phyloP scores from a whole-genome alignment of 2,329 filamentous ascomycete genomes.

The Chaetothyriales sp. region DNA sequence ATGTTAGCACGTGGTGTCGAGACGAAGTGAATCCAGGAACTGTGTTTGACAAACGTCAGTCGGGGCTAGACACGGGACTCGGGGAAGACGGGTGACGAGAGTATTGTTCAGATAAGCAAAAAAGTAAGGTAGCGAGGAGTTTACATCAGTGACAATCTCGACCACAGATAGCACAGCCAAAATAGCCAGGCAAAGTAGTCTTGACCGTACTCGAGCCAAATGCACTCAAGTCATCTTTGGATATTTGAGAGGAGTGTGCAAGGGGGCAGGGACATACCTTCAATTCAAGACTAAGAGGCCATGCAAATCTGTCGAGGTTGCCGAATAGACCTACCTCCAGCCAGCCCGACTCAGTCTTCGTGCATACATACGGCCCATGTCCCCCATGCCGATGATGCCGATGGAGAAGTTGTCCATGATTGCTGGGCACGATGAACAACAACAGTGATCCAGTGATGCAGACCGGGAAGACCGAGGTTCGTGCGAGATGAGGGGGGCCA shows the following conservation, averaged over 20 bases:
- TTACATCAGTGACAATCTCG: slow-evolving; percentile 91
- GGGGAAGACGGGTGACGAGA: neutral
- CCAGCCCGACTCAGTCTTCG: slow-evolving; percentile 75
- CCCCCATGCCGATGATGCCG: slow-evolving; percentile 96
- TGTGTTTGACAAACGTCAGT: neutral
- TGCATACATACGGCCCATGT: slow-evolving; percentile 99
- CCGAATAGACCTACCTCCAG: slow-evolving; percentile 62
- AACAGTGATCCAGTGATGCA: neutral
- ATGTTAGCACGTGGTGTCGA: neutral
- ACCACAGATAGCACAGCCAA: slow-evolving; percentile 49
- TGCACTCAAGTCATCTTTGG: neutral
- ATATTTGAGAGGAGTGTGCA: slow-evolving; percentile 2
- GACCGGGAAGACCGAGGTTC: no score
- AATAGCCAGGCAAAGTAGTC: slow-evolving; percentile 54
- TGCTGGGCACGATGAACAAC: neutral
- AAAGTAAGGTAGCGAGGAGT: slow-evolving; percentile 94
- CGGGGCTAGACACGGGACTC: neutral
- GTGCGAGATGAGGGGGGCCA: no score
- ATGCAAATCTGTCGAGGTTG: slow-evolving; percentile 21
- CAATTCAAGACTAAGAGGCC: neutral
- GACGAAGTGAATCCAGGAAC: neutral
- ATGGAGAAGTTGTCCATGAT: slow-evolving; percentile 58
- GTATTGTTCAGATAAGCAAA: slow-evolving; percentile 71
- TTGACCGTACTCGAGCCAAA: slow-evolving; percentile 90
- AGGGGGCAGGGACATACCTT: slow-evolving; percentile 7